These are phyloP conservation scores for Syzygium malaccense DNA, from an alignment of 441 rosid genomes.

Conservation along the genomic window DNA sequence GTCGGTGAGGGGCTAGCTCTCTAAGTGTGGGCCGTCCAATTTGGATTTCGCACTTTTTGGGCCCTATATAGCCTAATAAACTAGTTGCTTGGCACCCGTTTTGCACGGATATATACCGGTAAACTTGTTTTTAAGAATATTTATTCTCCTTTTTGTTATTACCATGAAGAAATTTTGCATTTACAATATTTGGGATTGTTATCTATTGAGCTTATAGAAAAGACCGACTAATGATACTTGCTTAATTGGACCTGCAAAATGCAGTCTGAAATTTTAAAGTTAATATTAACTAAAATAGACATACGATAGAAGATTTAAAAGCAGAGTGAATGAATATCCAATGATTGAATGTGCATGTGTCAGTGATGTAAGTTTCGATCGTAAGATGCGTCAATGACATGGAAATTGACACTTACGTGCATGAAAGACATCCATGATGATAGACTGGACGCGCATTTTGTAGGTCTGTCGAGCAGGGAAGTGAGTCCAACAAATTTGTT, in stretches of 20 bases:
- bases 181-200: background rate
- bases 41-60: too few species aligned
- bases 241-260: background rate
- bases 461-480: background rate
- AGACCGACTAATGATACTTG: background rate
- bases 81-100: background rate
- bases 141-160: background rate
- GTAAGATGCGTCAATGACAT: background rate
- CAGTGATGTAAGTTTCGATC: background rate
- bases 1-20: background rate
- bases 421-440: background rate
- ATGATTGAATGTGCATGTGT: background rate
- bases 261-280: background rate
- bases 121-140: background rate
- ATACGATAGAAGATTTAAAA: background rate
- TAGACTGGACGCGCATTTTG: background rate
- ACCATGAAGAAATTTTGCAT: background rate
- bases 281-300: background rate
- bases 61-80: background rate
- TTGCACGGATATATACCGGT: background rate
- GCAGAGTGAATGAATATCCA: background rate
- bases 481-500: background rate
- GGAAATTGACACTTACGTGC: background rate
- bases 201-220: background rate
- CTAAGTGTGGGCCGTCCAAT: background rate